phyloP scores from a whole-genome alignment of 768 basidiomycete genomes.

The Termitomyces sp. region DNA sequence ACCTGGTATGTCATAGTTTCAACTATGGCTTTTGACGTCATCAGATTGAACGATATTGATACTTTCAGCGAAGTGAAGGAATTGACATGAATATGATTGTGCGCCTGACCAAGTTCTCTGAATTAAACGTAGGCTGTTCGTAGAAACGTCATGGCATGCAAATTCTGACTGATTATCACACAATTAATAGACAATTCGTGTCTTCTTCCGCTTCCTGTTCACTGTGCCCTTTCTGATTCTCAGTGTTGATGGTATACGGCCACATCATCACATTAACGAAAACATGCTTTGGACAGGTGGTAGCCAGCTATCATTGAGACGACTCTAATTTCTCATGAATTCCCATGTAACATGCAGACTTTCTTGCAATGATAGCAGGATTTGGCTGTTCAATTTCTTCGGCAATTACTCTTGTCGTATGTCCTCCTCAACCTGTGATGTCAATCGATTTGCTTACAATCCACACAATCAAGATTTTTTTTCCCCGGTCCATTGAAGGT shows the following conservation, averaged over 20 bases:
- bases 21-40: neutral
- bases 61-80: slow-evolving; percentile 45
- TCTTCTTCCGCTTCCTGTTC: slow-evolving; percentile 72
- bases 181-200: slow-evolving; percentile 50
- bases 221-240: slow-evolving; percentile 59
- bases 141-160: neutral
- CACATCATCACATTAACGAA: slow-evolving; percentile 60
- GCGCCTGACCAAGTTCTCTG: slow-evolving; percentile 74
- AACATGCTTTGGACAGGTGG: slow-evolving; percentile 48
- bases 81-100: slow-evolving; percentile 64
- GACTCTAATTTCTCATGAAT: neutral
- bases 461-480: slow-evolving; percentile 58
- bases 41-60: neutral
- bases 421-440: slow-evolving; percentile 10
- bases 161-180: neutral
- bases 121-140: slow-evolving; percentile 60
- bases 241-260: slow-evolving; percentile 60
- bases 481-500: slow-evolving; percentile 68
- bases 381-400: slow-evolving; percentile 66
- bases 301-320: neutral
- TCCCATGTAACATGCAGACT: slow-evolving; percentile 32
- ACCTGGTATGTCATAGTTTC: slow-evolving; percentile 40
- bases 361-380: slow-evolving; percentile 50
- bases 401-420: slow-evolving; percentile 66
- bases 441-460: neutral